Evolutionary conservation across 208 protist species (phyloP).

Genomic region (Trypanosoma melophagium): DNA sequence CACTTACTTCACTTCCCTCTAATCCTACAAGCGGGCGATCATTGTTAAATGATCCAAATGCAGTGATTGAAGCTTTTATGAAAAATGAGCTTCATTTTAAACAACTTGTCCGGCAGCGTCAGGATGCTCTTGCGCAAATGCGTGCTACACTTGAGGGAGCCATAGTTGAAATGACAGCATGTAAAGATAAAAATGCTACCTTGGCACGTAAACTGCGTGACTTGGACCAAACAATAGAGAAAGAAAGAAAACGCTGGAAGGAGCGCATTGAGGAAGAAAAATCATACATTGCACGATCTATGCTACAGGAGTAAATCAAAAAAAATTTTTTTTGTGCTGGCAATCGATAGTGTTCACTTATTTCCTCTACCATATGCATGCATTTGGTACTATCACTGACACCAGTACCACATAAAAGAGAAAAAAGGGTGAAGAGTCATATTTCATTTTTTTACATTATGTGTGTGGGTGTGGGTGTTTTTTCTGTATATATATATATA

Average conservation of each 20-base stretch:
- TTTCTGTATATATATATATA: too few relatives aligned
- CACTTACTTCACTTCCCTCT: background rate
- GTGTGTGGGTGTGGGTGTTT: too few relatives aligned
- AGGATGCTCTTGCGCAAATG: constrained; percentile 61
- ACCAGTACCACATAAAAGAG: too few relatives aligned
- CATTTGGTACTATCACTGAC: too few relatives aligned
- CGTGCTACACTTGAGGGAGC: constrained; percentile 61
- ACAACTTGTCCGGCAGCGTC: constrained; percentile 68
- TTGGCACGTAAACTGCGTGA: constrained; percentile 65
- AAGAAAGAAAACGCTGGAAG: constrained; percentile 61
- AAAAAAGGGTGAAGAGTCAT: too few relatives aligned
- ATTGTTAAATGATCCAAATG: constrained; percentile 54
- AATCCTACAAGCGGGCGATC: constrained; percentile 15
- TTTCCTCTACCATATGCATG: background rate
- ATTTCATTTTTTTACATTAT: too few relatives aligned
- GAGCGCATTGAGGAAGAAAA: constrained; percentile 73
- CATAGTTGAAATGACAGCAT: constrained; percentile 51
- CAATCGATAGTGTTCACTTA: background rate
- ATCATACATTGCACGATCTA: constrained; percentile 39
- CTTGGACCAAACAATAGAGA: constrained; percentile 64
- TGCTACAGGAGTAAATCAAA: background rate
- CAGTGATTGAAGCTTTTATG: constrained; percentile 72
- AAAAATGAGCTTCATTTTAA: constrained; percentile 87
- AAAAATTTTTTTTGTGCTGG: background rate
- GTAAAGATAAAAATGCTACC: constrained; percentile 63